Percentiles rank a stretch among this genome's conserved stretches.
Conservation (phyloP, 139 green algal species). For the Pedinophyceae sp. region DNA sequence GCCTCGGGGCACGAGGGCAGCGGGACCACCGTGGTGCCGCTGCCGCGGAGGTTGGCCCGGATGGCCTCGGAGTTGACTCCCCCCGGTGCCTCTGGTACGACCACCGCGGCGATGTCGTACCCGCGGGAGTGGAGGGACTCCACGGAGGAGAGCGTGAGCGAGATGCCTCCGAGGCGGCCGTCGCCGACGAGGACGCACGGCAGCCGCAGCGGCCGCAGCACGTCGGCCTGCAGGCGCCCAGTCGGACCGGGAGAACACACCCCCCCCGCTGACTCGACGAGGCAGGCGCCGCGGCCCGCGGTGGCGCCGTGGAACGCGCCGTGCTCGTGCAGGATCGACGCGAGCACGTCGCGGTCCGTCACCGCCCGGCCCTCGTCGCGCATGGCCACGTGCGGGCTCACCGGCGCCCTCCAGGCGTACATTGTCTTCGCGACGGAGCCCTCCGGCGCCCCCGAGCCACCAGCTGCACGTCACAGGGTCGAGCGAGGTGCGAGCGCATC, state of each 20-base stretch:
- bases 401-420: conserved; percentile 9
- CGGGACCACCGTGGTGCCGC: neutral
- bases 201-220: conserved; percentile 54
- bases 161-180: conserved; percentile 77
- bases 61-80: conserved; percentile 20
- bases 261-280: conserved; percentile 82
- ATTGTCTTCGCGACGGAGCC: conserved; percentile 6
- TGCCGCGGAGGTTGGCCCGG: neutral
- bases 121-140: conserved; percentile 60
- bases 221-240: conserved; percentile 61
- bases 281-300: too few relatives aligned
- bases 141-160: conserved; percentile 58
- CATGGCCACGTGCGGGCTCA: conserved; percentile 6
- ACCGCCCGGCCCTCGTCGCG: conserved; percentile 16
- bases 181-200: conserved; percentile 82
- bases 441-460: neutral
- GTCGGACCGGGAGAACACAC: conserved; percentile 65
- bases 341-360: conserved; percentile 24
- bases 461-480: neutral
- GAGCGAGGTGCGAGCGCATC: too few relatives aligned
- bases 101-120: conserved; percentile 47
- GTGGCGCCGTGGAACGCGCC: neutral
- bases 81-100: conserved; percentile 28
- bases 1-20: neutral
- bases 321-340: conserved; percentile 17